Conservation (phyloP, 2,329 filamentous ascomycete species). For the Monosporascus ibericus region DNA sequence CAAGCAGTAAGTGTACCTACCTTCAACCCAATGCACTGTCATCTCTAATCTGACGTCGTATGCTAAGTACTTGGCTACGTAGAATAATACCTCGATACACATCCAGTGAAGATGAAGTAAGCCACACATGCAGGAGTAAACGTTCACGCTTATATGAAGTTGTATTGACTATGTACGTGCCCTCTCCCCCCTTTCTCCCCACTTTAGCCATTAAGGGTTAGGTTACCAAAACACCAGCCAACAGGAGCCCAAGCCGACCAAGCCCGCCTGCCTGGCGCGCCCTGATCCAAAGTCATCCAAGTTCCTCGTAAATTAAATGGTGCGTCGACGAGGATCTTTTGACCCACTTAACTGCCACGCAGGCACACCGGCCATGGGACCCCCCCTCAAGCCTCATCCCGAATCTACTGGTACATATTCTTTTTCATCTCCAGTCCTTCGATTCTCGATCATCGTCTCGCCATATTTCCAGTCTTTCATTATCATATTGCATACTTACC, state of each 20-base stretch:
- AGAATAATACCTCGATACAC: conserved; percentile 17
- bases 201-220: too few species aligned
- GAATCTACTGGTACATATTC: not conserved
- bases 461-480: conserved; percentile 10
- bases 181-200: too few species aligned
- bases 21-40: not conserved
- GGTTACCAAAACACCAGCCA: not conserved
- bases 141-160: not conserved
- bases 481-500: conserved; percentile 1
- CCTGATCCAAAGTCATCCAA: not conserved
- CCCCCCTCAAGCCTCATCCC: not conserved
- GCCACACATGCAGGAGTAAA: not conserved
- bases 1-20: not conserved
- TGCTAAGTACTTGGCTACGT: conserved; percentile 6
- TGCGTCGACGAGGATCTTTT: not conserved
- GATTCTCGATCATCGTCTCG: not conserved
- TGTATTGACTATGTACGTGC: too few species aligned
- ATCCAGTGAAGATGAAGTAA: conserved; percentile 15
- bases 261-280: not conserved
- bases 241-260: not conserved
- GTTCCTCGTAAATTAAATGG: conserved; percentile 1
- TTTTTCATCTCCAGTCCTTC: not conserved
- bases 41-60: conserved; percentile 13
- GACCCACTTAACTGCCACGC: not conserved
- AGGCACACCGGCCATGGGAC: not conserved